Evolutionary conservation across 1,284 basidiomycete species (phyloP).

Genomic region (Porodaedalea pini): DNA sequence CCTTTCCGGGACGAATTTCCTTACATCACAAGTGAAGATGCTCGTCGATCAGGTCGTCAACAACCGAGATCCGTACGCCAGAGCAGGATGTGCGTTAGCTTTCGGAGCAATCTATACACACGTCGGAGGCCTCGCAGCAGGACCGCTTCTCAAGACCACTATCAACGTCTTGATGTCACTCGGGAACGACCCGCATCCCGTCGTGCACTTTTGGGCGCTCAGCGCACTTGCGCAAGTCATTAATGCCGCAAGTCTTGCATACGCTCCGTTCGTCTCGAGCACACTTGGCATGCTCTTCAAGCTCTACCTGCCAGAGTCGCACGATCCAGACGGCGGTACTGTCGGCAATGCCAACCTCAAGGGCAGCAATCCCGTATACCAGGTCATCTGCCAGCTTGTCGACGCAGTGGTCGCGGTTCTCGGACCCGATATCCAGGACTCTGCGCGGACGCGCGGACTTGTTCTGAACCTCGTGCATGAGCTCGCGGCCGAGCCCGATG

Average conservation of each 20-base stretch:
- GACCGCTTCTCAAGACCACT: slow-evolving; percentile 92
- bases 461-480: slow-evolving; percentile 85
- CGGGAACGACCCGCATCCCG: slow-evolving; percentile 92
- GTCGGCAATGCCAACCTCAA: slow-evolving; percentile 81
- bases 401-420: slow-evolving; percentile 92
- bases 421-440: slow-evolving; percentile 94
- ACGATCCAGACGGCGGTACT: slow-evolving; percentile 92
- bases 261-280: slow-evolving; percentile 83
- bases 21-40: slow-evolving; percentile 86
- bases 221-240: slow-evolving; percentile 85
- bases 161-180: slow-evolving; percentile 96
- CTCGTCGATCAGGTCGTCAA: slow-evolving; percentile 95
- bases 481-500: slow-evolving; percentile 83
- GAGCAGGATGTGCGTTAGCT: slow-evolving; percentile 91
- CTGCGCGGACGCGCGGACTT: slow-evolving; percentile 73
- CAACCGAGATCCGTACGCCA: slow-evolving; percentile 89
- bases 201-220: slow-evolving; percentile 93
- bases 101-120: slow-evolving; percentile 93
- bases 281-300: slow-evolving; percentile 91
- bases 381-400: slow-evolving; percentile 87
- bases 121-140: slow-evolving; percentile 91
- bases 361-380: slow-evolving; percentile 89
- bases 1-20: slow-evolving; percentile 80
- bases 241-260: slow-evolving; percentile 89
- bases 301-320: slow-evolving; percentile 87